phyloP scores from a whole-genome alignment of 306 rosid species.

The Cotoneaster glaucophyllus region DNA sequence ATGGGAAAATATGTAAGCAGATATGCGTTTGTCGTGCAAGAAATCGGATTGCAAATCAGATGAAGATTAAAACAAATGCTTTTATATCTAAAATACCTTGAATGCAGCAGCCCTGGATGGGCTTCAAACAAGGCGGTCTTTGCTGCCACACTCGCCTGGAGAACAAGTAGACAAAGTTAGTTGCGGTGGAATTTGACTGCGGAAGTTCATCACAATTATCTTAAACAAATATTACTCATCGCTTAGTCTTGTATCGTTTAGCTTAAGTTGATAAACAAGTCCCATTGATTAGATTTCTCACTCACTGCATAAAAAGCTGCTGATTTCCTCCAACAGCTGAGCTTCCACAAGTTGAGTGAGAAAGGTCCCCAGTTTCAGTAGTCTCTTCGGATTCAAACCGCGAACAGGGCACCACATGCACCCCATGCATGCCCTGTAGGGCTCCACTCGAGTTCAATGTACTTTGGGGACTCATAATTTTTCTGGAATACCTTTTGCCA shows the following conservation, averaged over 20 bases:
- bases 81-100: slow-evolving; percentile 44
- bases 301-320: slow-evolving; percentile 72
- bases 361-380: slow-evolving; percentile 32
- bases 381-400: slow-evolving; percentile 48
- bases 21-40: not conserved
- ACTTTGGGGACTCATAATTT: slow-evolving; percentile 43
- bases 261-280: not conserved
- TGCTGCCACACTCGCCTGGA: slow-evolving; percentile 78
- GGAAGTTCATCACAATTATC: not conserved
- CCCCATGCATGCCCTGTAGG: slow-evolving; percentile 78
- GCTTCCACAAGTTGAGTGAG: slow-evolving; percentile 31
- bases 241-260: not conserved
- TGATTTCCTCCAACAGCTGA: slow-evolving; percentile 45
- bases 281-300: slow-evolving; percentile 20
- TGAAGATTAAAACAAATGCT: slow-evolving; percentile 4
- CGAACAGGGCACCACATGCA: slow-evolving; percentile 52
- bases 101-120: slow-evolving; percentile 51
- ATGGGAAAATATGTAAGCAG: not conserved
- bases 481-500: slow-evolving; percentile 40
- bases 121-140: slow-evolving; percentile 74
- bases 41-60: slow-evolving; percentile 8
- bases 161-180: slow-evolving; percentile 24
- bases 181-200: not conserved
- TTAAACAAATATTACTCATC: not conserved
- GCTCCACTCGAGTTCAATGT: slow-evolving; percentile 34